phyloP scores from a whole-genome alignment of 768 basidiomycete genomes.

The Tricholoma saponaceum region DNA sequence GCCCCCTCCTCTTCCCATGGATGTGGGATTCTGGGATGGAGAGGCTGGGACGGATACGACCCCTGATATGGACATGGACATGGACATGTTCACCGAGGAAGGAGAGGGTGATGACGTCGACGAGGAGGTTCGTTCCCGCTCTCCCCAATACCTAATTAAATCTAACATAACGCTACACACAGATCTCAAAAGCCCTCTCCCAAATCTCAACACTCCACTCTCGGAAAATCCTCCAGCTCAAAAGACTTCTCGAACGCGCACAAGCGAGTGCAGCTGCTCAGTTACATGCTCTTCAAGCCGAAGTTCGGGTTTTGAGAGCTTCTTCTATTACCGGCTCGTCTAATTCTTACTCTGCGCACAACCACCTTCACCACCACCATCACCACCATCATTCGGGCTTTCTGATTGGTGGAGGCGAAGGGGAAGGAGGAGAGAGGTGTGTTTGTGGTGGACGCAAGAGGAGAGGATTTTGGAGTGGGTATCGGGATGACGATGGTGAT shows the following conservation, averaged over 20 bases:
- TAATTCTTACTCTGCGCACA: conserved; percentile 14
- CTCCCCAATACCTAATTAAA: background rate
- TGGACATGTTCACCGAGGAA: conserved; percentile 71
- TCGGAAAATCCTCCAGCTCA: conserved; percentile 66
- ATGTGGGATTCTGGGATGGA: conserved; percentile 35
- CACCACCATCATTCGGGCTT: too few relatives aligned
- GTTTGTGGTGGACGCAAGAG: conserved; percentile 59
- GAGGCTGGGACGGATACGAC: conserved; percentile 33
- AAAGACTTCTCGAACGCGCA: conserved; percentile 74
- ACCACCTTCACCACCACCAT: conserved; percentile 16
- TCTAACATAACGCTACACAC: background rate
- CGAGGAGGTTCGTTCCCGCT: conserved; percentile 55
- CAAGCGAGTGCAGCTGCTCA: conserved; percentile 79
- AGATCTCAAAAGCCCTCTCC: conserved; percentile 38
- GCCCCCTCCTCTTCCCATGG: conserved; percentile 13
- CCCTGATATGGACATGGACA: conserved; percentile 38
- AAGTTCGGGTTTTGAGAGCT: conserved; percentile 59
- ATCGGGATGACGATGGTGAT: conserved; percentile 45
- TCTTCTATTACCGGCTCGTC: conserved; percentile 14
- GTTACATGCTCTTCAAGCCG: conserved; percentile 81
- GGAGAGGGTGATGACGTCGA: conserved; percentile 59
- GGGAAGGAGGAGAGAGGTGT: conserved; percentile 24
- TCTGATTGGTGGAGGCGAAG: too few relatives aligned
- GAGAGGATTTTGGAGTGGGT: conserved; percentile 73
- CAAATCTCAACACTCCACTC: conserved; percentile 39